Evolutionary conservation across 441 rosid species (phyloP).

Genomic region (Populus hybrid): DNA sequence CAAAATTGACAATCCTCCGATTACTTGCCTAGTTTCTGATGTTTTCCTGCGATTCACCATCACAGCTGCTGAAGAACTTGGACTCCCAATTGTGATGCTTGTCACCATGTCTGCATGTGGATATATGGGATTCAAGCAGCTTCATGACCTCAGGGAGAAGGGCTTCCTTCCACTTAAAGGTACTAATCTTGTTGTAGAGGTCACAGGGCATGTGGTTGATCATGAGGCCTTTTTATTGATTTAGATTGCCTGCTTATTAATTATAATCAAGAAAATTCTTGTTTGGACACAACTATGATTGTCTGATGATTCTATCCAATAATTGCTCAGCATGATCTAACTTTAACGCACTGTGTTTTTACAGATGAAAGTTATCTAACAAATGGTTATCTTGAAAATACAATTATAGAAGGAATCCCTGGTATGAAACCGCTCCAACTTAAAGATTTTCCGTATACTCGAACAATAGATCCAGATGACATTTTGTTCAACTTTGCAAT

Average conservation of each 20-base stretch:
- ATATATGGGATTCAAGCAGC: neutral
- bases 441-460: neutral
- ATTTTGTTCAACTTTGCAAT: neutral
- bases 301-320: too few relatives aligned
- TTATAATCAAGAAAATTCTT: neutral
- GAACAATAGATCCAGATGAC: neutral
- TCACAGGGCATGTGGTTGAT: neutral
- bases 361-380: neutral
- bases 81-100: neutral
- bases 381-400: neutral
- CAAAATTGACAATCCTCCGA: too few relatives aligned
- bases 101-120: neutral
- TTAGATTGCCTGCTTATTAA: too few relatives aligned
- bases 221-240: too few relatives aligned
- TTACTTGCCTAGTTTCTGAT: neutral
- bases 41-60: neutral
- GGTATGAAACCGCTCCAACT: neutral
- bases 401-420: neutral
- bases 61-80: conserved; percentile 5
- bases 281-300: too few relatives aligned
- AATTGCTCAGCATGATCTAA: too few relatives aligned
- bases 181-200: neutral
- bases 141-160: neutral
- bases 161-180: conserved; percentile 6
- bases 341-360: too few relatives aligned